These are phyloP conservation scores for Ceratobasidium sp. DNA, from an alignment of 1,284 basidiomycete genomes.

Conservation along the genomic window DNA sequence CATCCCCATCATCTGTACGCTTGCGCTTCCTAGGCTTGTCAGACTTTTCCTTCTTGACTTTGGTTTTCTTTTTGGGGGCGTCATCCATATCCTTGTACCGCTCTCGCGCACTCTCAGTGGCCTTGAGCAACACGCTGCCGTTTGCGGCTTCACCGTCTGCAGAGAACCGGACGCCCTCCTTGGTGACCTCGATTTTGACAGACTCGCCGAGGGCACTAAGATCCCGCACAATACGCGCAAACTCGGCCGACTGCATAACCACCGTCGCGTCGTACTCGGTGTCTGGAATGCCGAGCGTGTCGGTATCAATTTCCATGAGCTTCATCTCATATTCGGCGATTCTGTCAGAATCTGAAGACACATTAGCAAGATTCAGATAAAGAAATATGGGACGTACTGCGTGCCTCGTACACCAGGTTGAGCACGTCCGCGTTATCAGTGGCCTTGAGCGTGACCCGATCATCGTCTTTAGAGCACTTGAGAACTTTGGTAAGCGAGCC, in stretches of 20 bases:
- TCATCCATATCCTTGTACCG: conserved; percentile 47
- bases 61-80: conserved; percentile 43
- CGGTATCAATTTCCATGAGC: conserved; percentile 99
- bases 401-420: conserved; percentile 91
- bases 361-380: conserved; percentile 37
- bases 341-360: conserved; percentile 82
- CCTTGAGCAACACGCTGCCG: conserved; percentile 89
- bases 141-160: conserved; percentile 96
- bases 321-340: conserved; percentile 99
- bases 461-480: conserved; percentile 97
- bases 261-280: conserved; percentile 97
- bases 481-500: conserved; percentile 94
- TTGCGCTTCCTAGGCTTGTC: conserved; percentile 60
- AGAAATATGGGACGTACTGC: conserved; percentile 69
- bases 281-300: conserved; percentile 97
- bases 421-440: conserved; percentile 92
- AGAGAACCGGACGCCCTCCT: conserved; percentile 96
- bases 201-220: conserved; percentile 93
- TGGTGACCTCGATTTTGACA: conserved; percentile 95
- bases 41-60: conserved; percentile 52
- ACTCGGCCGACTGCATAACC: conserved; percentile 89
- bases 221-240: conserved; percentile 93
- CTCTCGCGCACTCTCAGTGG: conserved; percentile 62
- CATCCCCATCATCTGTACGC: conserved; percentile 53
- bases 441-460: conserved; percentile 92